These are phyloP conservation scores for Clonostachys byssicola DNA, from an alignment of 2,329 filamentous ascomycete genomes.

Conservation along the genomic window DNA sequence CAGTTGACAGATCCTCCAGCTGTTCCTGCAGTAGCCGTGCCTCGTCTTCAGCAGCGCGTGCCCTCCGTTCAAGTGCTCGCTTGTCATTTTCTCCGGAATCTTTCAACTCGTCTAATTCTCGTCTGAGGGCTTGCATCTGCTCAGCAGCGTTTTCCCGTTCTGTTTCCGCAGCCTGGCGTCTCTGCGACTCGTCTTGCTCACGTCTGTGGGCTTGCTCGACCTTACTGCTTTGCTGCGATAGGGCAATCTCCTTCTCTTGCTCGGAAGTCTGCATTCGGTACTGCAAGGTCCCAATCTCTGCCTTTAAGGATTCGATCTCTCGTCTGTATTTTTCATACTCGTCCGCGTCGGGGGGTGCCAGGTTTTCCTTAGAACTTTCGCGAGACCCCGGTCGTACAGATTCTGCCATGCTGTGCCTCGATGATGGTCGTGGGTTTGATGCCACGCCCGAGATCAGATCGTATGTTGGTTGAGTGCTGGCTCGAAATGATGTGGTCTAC, in stretches of 20 bases:
- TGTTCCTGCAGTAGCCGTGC: slow-evolving; percentile 75
- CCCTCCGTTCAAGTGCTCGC: slow-evolving; percentile 62
- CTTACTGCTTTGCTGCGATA: slow-evolving; percentile 78
- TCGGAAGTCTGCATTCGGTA: slow-evolving; percentile 86
- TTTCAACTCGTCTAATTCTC: slow-evolving; percentile 47
- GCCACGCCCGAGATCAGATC: slow-evolving; percentile 53
- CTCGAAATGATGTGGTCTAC: slow-evolving; percentile 41
- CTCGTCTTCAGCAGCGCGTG: slow-evolving; percentile 69
- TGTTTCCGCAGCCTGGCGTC: slow-evolving; percentile 53
- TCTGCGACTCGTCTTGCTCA: slow-evolving; percentile 81
- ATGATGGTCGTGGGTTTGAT: slow-evolving; percentile 27
- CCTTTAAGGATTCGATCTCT: slow-evolving; percentile 74
- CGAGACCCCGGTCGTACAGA: slow-evolving; percentile 43
- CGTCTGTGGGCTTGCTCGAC: slow-evolving; percentile 74
- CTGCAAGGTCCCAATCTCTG: slow-evolving; percentile 80
- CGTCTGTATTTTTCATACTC: slow-evolving; percentile 54
- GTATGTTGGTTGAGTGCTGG: slow-evolving; percentile 48
- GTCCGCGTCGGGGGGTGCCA: slow-evolving; percentile 53
- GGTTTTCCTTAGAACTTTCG: slow-evolving; percentile 57
- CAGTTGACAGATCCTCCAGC: slow-evolving; percentile 63
- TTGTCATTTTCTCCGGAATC: slow-evolving; percentile 50
- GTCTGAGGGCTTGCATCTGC: slow-evolving; percentile 43
- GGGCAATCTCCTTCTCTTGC: slow-evolving; percentile 79
- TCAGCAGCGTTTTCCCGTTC: slow-evolving; percentile 44
- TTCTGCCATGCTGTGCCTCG: slow-evolving; percentile 34